Conservation (phyloP, 1,284 basidiomycete genomes). For the Boletus sp. region DNA sequence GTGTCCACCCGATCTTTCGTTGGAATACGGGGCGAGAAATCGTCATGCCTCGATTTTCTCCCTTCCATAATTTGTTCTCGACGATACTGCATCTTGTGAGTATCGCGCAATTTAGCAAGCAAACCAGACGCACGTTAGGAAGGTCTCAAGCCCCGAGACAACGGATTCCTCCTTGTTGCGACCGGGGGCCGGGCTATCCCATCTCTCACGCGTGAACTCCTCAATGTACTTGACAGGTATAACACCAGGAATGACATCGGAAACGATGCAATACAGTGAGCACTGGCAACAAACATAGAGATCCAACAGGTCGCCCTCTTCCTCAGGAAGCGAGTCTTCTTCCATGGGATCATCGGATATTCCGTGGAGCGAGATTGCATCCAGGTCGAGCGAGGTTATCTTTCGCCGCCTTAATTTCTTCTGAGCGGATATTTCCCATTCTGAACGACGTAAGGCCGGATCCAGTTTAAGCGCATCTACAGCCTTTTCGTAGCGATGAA, state of each 20-base stretch:
- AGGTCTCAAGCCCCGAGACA: slow-evolving; percentile 63
- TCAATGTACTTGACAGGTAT: slow-evolving; percentile 58
- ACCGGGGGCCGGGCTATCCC: slow-evolving; percentile 43
- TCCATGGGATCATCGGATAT: slow-evolving; percentile 42
- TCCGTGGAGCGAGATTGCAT: slow-evolving; percentile 33
- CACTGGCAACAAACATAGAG: slow-evolving; percentile 84
- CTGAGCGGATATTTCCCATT: slow-evolving; percentile 55
- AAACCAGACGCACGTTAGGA: slow-evolving; percentile 53
- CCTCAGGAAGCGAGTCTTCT: slow-evolving; percentile 36
- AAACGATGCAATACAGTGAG: slow-evolving; percentile 69
- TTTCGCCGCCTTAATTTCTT: slow-evolving; percentile 55
- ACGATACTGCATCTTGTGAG: slow-evolving; percentile 53
- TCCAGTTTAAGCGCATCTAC: slow-evolving; percentile 66
- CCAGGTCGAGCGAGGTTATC: slow-evolving; percentile 41
- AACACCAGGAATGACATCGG: slow-evolving; percentile 70
- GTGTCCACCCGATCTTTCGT: slow-evolving; percentile 67
- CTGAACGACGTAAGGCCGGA: slow-evolving; percentile 60
- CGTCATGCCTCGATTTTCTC: slow-evolving; percentile 60
- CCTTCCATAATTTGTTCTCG: slow-evolving; percentile 74
- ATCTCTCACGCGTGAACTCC: slow-evolving; percentile 46
- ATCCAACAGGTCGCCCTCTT: slow-evolving; percentile 67
- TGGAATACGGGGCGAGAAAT: slow-evolving; percentile 59
- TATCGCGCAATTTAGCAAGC: slow-evolving; percentile 6
- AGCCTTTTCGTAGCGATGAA: slow-evolving; percentile 70
- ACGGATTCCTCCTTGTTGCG: slow-evolving; percentile 54